Conservation (phyloP, 2,329 filamentous ascomycete species). For the Rosellinia necatrix region DNA sequence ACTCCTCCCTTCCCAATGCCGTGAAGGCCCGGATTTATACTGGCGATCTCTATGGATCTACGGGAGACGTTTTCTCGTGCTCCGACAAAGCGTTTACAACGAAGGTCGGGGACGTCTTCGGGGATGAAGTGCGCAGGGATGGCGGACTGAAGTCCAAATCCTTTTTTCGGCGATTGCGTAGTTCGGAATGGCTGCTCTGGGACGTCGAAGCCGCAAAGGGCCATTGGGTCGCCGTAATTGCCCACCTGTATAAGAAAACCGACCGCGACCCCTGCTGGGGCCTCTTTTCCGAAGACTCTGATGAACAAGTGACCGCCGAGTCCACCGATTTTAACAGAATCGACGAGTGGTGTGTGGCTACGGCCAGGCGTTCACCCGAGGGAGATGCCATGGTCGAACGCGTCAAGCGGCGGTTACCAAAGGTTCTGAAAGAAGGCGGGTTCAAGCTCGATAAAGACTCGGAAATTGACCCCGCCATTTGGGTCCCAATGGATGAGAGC, state of each 20-base stretch:
- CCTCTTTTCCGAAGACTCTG: not conserved
- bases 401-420: constrained; percentile 11
- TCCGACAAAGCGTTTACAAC: not conserved
- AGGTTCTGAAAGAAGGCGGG: constrained; percentile 17
- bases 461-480: constrained; percentile 9
- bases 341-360: constrained; percentile 21
- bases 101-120: not conserved
- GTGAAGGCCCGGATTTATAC: constrained; percentile 18
- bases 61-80: constrained; percentile 14
- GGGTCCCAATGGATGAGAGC: constrained; percentile 14
- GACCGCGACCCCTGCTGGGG: constrained; percentile 6
- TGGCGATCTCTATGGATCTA: constrained; percentile 19
- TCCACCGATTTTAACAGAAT: constrained; percentile 10
- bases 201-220: constrained; percentile 21
- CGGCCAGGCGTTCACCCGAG: not conserved
- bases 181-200: constrained; percentile 26
- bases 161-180: constrained; percentile 22
- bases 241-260: constrained; percentile 12
- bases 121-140: constrained; percentile 2
- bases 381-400: constrained; percentile 1
- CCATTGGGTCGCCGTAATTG: constrained; percentile 24
- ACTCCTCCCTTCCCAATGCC: constrained; percentile 12
- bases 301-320: not conserved
- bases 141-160: constrained; percentile 2
- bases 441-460: constrained; percentile 3